These are phyloP conservation scores for Schwanniomyces polymorphus DNA, from an alignment of 805 yeast species.

Conservation along the genomic window DNA sequence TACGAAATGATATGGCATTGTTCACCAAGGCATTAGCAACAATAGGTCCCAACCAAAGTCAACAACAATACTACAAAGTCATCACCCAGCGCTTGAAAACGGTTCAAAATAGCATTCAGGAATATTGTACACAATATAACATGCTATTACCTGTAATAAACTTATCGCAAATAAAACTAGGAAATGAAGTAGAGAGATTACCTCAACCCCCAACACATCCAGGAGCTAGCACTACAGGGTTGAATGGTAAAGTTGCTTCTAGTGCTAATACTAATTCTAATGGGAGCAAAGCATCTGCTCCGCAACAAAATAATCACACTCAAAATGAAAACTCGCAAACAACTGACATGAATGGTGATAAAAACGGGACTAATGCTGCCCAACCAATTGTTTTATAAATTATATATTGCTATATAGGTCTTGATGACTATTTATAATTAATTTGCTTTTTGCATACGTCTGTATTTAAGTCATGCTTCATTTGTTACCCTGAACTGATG, in stretches of 20 bases:
- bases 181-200: slow-evolving; percentile 49
- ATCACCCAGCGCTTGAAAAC: slow-evolving; percentile 36
- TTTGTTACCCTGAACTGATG: background rate
- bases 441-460: background rate
- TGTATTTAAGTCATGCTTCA: background rate
- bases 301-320: background rate
- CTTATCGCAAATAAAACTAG: slow-evolving; percentile 49
- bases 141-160: slow-evolving; percentile 50
- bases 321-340: background rate
- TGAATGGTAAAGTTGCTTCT: slow-evolving; percentile 2
- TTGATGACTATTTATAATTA: background rate
- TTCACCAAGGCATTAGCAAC: slow-evolving; percentile 38
- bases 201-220: slow-evolving; percentile 11
- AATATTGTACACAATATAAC: slow-evolving; percentile 45
- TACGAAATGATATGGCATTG: slow-evolving; percentile 40
- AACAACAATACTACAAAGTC: slow-evolving; percentile 35
- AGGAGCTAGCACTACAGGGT: background rate
- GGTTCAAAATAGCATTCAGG: slow-evolving; percentile 39
- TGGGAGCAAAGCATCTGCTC: background rate
- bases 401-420: background rate
- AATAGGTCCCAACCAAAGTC: slow-evolving; percentile 28
- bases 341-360: background rate
- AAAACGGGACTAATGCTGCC: slow-evolving; percentile 1
- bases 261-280: background rate
- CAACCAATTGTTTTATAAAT: slow-evolving; percentile 11